Percentiles rank a stretch among this genome's conserved stretches.
phyloP scores from a whole-genome alignment of 176 grass and related monocot genomes.

The Zoysia pacifica region DNA sequence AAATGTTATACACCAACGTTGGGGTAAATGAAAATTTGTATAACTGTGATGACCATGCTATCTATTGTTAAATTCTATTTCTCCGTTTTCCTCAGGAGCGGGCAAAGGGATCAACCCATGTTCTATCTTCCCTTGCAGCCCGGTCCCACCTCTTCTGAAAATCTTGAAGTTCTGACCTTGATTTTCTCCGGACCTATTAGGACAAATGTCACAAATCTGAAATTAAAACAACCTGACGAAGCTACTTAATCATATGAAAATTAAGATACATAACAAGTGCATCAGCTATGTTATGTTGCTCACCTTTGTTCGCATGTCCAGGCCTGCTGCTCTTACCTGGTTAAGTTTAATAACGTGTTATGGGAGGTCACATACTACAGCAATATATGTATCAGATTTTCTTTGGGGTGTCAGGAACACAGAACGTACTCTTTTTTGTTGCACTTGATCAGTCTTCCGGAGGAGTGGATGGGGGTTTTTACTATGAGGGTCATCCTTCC shows the following conservation, averaged over 20 bases:
- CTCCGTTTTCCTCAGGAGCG: constrained; percentile 37
- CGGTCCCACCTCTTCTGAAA: constrained; percentile 71
- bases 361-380: too few species aligned
- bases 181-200: constrained; percentile 58
- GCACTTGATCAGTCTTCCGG: too few species aligned
- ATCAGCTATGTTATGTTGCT: too few species aligned
- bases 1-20: constrained; percentile 17
- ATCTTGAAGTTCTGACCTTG: constrained; percentile 52
- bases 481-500: background rate
- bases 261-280: background rate
- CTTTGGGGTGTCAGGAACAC: too few species aligned
- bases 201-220: background rate
- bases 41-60: constrained; percentile 7
- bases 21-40: background rate
- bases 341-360: background rate
- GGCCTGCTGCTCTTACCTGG: too few species aligned
- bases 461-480: too few species aligned
- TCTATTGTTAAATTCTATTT: constrained; percentile 34
- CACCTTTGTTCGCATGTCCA: too few species aligned
- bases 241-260: background rate
- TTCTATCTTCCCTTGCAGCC: constrained; percentile 59
- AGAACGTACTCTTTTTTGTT: too few species aligned
- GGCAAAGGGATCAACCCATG: constrained; percentile 67
- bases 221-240: constrained; percentile 1
- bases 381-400: too few species aligned